Evolutionary conservation across 2,329 filamentous ascomycete genomes (phyloP).

Genomic region (Penicillium thymicola): DNA sequence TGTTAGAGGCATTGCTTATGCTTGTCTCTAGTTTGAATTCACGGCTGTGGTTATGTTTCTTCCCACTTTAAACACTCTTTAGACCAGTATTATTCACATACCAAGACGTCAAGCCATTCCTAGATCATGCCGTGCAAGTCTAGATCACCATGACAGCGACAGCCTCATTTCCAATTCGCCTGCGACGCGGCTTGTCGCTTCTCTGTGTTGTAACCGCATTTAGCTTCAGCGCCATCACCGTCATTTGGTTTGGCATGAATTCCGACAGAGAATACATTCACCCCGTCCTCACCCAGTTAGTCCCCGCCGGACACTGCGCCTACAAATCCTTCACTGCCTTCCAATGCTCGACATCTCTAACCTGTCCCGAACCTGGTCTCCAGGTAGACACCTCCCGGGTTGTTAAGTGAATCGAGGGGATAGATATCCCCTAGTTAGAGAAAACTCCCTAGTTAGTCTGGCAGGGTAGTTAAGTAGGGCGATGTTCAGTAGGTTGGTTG

Average conservation of each 20-base stretch:
- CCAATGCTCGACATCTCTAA: slow-evolving; percentile 36
- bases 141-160: slow-evolving; percentile 23
- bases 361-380: slow-evolving; percentile 21
- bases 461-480: slow-evolving; percentile 52
- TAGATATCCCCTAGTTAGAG: slow-evolving; percentile 31
- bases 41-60: not conserved
- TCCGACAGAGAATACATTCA: slow-evolving; percentile 37
- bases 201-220: slow-evolving; percentile 23
- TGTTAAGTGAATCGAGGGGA: slow-evolving; percentile 29
- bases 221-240: slow-evolving; percentile 17
- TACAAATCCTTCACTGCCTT: slow-evolving; percentile 40
- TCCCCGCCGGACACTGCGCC: slow-evolving; percentile 40
- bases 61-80: not conserved
- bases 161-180: slow-evolving; percentile 20
- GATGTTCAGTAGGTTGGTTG: slow-evolving; percentile 46
- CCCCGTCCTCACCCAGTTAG: slow-evolving; percentile 37
- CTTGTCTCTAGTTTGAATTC: not conserved
- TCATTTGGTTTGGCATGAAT: slow-evolving; percentile 37
- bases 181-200: slow-evolving; percentile 21
- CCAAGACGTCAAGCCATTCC: not conserved
- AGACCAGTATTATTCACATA: too few species aligned
- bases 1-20: not conserved
- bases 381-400: slow-evolving; percentile 21
- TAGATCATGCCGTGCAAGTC: slow-evolving; percentile 2
- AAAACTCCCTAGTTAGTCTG: slow-evolving; percentile 48